Conservation (phyloP, 1,139 yeast genomes). For the Geotrichum phurueaensis region DNA sequence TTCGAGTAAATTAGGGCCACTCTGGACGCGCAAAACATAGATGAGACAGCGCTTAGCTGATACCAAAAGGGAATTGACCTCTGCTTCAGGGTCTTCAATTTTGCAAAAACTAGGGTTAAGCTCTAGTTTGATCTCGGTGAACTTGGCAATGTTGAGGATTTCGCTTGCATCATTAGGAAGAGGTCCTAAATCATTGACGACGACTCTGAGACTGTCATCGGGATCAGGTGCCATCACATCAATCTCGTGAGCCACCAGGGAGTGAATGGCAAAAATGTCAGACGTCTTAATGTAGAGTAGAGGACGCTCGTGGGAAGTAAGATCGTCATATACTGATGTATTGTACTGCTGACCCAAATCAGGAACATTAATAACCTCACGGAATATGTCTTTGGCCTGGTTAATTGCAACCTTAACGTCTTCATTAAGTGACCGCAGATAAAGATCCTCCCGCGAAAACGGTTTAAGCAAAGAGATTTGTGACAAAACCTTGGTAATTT, state of each 20-base stretch:
- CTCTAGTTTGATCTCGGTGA: conserved; percentile 39
- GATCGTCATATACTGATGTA: conserved; percentile 64
- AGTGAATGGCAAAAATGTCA: conserved; percentile 59
- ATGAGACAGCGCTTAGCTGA: conserved; percentile 78
- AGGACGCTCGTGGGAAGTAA: conserved; percentile 63
- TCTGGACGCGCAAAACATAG: conserved; percentile 76
- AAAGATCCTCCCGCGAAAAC: conserved; percentile 57
- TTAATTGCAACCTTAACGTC: conserved; percentile 51
- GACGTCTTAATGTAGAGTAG: conserved; percentile 54
- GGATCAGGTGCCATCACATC: conserved; percentile 42
- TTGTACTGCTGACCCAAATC: conserved; percentile 57
- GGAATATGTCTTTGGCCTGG: conserved; percentile 43
- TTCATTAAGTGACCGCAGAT: conserved; percentile 74
- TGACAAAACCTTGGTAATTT: conserved; percentile 53
- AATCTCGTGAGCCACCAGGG: conserved; percentile 49
- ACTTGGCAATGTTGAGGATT: conserved; percentile 37
- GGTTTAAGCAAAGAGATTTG: conserved; percentile 65
- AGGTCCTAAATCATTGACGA: conserved; percentile 41
- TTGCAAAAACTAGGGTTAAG: conserved; percentile 39
- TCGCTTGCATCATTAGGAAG: conserved; percentile 43
- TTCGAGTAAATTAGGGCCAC: conserved; percentile 64
- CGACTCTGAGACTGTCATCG: conserved; percentile 53
- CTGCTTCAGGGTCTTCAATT: conserved; percentile 39
- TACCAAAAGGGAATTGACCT: conserved; percentile 49
- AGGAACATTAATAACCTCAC: conserved; percentile 48